Conservation (phyloP, 2,329 filamentous ascomycete species). For the Piedraia hortae region DNA sequence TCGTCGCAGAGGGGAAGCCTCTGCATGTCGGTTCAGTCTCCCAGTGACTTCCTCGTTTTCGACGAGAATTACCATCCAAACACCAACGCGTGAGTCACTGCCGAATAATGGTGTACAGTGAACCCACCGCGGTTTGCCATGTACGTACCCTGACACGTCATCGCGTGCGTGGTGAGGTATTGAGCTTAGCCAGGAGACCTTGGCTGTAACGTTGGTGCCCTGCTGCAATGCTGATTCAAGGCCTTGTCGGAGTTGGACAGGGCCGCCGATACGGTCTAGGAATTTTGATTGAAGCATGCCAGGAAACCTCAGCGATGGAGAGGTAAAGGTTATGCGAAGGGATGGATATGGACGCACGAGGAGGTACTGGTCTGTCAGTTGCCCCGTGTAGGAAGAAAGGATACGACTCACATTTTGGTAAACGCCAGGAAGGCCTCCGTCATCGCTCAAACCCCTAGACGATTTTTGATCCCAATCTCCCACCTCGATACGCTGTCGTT, state of each 20-base stretch:
- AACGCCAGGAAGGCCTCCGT: constrained; percentile 13
- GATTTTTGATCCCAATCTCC: constrained; percentile 11
- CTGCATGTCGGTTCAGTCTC: constrained; percentile 2
- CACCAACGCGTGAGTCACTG: constrained; percentile 17
- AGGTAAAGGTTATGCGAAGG: constrained; percentile 40
- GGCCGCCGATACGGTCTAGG: constrained; percentile 17
- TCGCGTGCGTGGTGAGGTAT: constrained; percentile 1
- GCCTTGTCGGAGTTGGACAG: constrained; percentile 13
- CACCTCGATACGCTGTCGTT: constrained; percentile 3
- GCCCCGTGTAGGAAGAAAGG: neutral
- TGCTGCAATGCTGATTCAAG: constrained; percentile 15
- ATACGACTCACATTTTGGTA: constrained; percentile 11
- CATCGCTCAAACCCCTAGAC: constrained; percentile 9
- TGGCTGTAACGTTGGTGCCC: constrained; percentile 17
- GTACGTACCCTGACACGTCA: neutral
- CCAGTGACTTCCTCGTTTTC: constrained; percentile 12
- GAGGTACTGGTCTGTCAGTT: constrained; percentile 23
- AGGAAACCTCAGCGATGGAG: constrained; percentile 36
- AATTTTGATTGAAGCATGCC: constrained; percentile 29
- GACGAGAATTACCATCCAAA: constrained; percentile 22
- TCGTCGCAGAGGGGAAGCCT: too few species aligned
- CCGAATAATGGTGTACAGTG: constrained; percentile 19
- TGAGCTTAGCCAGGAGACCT: constrained; percentile 15
- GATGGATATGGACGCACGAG: constrained; percentile 37
- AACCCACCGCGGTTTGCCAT: constrained; percentile 15